Conservation (phyloP, 768 basidiomycete species). For the Pleurotus giganteus region DNA sequence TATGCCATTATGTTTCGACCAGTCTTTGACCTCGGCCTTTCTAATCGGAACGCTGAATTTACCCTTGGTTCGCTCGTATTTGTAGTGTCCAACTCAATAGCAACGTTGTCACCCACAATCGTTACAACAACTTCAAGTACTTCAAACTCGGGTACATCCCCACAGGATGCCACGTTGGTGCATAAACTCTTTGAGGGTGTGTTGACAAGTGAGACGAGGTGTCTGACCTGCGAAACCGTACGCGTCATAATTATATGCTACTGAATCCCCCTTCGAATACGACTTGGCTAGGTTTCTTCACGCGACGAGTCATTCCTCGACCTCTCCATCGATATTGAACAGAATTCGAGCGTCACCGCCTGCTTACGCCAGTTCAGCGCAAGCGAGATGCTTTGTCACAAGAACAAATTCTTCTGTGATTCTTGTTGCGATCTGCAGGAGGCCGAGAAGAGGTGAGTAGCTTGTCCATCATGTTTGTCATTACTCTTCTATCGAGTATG, state of each 20-base stretch:
- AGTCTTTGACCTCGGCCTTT: slow-evolving; percentile 1
- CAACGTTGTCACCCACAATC: slow-evolving; percentile 45
- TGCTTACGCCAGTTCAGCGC: slow-evolving; percentile 97
- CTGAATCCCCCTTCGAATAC: slow-evolving; percentile 5
- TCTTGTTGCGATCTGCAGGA: slow-evolving; percentile 96
- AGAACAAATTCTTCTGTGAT: slow-evolving; percentile 99
- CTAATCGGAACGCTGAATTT: slow-evolving; percentile 2
- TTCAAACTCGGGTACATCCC: slow-evolving; percentile 45
- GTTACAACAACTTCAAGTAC: slow-evolving; percentile 39
- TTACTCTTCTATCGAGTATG: background rate
- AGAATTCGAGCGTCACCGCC: slow-evolving; percentile 94
- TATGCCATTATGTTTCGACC: slow-evolving; percentile 7
- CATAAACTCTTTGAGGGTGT: slow-evolving; percentile 92
- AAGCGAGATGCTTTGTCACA: slow-evolving; percentile 96
- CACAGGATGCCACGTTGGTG: slow-evolving; percentile 71
- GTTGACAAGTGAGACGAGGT: slow-evolving; percentile 95
- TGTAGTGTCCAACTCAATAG: slow-evolving; percentile 60
- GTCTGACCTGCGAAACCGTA: slow-evolving; percentile 96
- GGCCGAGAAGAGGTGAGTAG: slow-evolving; percentile 88
- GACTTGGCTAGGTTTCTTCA: slow-evolving; percentile 68
- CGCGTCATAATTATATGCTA: slow-evolving; percentile 22
- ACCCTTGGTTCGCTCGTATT: background rate
- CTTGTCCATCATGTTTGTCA: slow-evolving; percentile 5
- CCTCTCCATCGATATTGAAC: slow-evolving; percentile 98
- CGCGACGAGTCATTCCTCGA: slow-evolving; percentile 97